A percentile compares a stretch with the other conserved stretches of the same genome.
These are phyloP conservation scores for Botrytis elliptica DNA, from an alignment of 2,329 filamentous ascomycete species.

Conservation along the genomic window DNA sequence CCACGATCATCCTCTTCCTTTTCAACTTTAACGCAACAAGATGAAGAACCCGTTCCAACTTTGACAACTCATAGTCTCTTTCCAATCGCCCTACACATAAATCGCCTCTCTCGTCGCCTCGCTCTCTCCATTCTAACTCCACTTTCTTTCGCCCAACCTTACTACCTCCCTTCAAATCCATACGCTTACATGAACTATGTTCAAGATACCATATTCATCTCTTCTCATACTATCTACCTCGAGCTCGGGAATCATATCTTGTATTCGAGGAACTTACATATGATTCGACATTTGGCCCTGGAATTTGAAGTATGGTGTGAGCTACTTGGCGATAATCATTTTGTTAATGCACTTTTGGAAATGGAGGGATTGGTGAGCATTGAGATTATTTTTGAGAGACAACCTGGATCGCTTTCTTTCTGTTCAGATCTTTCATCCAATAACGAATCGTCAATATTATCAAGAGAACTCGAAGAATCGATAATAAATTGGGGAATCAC, in stretches of 20 bases:
- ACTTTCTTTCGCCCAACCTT: not conserved
- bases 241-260: slow-evolving; percentile 6
- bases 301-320: not conserved
- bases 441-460: not conserved
- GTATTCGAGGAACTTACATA: slow-evolving; percentile 1
- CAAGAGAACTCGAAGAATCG: not conserved
- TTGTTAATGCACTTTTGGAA: slow-evolving; percentile 13
- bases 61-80: not conserved
- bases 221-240: not conserved
- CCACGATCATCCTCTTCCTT: not conserved
- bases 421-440: not conserved
- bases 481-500: not conserved
- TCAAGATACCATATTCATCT: slow-evolving; percentile 1
- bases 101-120: slow-evolving; percentile 11
- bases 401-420: not conserved
- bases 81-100: not conserved
- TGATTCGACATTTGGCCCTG: not conserved
- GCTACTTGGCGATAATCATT: slow-evolving; percentile 13
- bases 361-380: slow-evolving; percentile 7
- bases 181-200: slow-evolving; percentile 14
- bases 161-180: slow-evolving; percentile 11
- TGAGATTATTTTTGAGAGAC: not conserved
- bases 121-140: not conserved
- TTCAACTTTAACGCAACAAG: not conserved
- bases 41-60: not conserved